Conservation (phyloP, 352 stramenopile genomes). For the Phytophthora tubulina region DNA sequence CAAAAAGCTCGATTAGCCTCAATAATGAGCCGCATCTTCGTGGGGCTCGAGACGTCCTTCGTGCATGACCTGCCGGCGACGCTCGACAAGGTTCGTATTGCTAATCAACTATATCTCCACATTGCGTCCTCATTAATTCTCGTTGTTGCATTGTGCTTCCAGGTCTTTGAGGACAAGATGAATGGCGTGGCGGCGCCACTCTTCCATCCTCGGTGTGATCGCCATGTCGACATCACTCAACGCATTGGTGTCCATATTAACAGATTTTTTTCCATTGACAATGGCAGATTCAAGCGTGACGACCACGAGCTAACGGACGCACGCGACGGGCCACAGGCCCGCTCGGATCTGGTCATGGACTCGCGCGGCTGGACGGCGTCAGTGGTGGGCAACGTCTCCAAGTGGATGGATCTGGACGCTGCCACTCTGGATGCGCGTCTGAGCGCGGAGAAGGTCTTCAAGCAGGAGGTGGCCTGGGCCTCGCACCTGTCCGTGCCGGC, state of each 20-base stretch:
- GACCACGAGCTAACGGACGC: conserved; percentile 65
- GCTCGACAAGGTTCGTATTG: conserved; percentile 58
- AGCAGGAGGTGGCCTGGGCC: conserved; percentile 96
- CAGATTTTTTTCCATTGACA: not conserved
- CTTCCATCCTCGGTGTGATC: conserved; percentile 81
- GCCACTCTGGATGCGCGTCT: conserved; percentile 49
- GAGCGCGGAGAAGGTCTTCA: conserved; percentile 81
- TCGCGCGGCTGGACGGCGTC: conserved; percentile 85
- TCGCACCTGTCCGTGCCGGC: conserved; percentile 95
- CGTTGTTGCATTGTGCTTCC: conserved; percentile 11
- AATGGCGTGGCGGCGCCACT: conserved; percentile 81
- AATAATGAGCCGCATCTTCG: conserved; percentile 69
- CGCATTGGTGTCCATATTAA: not conserved
- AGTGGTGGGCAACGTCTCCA: conserved; percentile 83
- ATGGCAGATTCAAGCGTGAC: conserved; percentile 75
- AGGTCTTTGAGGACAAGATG: conserved; percentile 85
- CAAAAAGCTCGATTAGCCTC: not conserved
- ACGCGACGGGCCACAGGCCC: conserved; percentile 65
- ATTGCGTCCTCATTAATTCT: not conserved
- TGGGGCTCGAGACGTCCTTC: conserved; percentile 83
- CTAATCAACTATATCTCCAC: not conserved
- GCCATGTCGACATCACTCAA: not conserved
- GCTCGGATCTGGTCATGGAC: conserved; percentile 87
- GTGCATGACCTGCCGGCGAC: conserved; percentile 70
- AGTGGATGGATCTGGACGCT: conserved; percentile 83